Percentiles rank a stretch among this genome's conserved stretches.
Evolutionary conservation across 2,329 filamentous ascomycete genomes (phyloP).

Genomic region (Penicillium sp.): DNA sequence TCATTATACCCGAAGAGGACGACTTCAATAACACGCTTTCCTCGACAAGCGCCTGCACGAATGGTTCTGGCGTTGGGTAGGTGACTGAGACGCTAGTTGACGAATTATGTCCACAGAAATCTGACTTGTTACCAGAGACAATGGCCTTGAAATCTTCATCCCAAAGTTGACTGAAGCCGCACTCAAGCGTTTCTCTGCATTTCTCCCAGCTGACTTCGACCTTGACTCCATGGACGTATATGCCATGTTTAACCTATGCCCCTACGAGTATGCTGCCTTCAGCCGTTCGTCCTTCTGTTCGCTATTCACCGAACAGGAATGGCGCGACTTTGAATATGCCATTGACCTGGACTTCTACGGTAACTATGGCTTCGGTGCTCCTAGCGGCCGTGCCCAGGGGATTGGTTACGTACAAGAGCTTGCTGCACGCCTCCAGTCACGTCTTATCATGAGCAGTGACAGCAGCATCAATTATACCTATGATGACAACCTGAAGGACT

Average conservation of each 20-base stretch:
- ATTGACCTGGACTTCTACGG: constrained; percentile 6
- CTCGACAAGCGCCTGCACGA: constrained; percentile 35
- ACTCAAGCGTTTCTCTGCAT: constrained; percentile 45
- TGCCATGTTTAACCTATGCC: constrained; percentile 43
- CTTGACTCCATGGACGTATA: constrained; percentile 52
- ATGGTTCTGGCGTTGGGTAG: constrained; percentile 37
- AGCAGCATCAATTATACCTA: constrained; percentile 1
- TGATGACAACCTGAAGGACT: background rate
- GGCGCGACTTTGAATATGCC: constrained; percentile 5
- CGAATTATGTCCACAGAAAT: background rate
- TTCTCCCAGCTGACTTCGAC: constrained; percentile 48
- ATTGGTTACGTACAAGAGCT: constrained; percentile 5
- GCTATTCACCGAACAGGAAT: constrained; percentile 4
- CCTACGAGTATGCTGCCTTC: constrained; percentile 3
- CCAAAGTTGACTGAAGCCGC: constrained; percentile 46
- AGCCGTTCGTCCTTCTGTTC: constrained; percentile 4
- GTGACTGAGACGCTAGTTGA: background rate
- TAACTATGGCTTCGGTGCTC: constrained; percentile 2
- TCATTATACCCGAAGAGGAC: constrained; percentile 51
- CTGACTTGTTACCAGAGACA: constrained; percentile 32
- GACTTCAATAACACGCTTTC: constrained; percentile 54
- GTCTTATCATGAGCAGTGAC: background rate
- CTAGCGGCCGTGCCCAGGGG: background rate
- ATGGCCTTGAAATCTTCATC: constrained; percentile 40
- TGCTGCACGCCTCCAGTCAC: constrained; percentile 1